Conservation (phyloP, 2,329 filamentous ascomycete species). For the Fonsecaea nubica region DNA sequence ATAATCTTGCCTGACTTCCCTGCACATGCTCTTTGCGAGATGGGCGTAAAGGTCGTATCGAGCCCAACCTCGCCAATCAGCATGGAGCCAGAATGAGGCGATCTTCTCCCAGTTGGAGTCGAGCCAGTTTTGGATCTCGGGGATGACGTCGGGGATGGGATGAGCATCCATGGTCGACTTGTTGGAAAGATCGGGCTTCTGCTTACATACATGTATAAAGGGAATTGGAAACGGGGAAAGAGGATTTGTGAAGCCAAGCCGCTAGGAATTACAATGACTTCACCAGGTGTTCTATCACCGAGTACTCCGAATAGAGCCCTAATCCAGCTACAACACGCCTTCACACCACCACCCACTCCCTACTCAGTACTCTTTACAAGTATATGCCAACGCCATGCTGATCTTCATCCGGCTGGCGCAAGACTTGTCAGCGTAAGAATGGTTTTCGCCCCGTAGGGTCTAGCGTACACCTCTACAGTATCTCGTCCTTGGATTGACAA, state of each 20-base stretch:
- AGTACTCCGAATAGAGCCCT: background rate
- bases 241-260: background rate
- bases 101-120: constrained; percentile 1
- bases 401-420: background rate
- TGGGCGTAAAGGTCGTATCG: background rate
- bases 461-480: background rate
- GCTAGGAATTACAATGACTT: background rate
- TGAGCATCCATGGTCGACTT: background rate
- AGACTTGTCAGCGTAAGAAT: too few relatives aligned
- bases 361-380: background rate
- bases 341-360: background rate
- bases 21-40: background rate
- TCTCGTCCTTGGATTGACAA: background rate
- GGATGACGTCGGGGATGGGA: background rate
- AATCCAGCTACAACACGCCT: background rate
- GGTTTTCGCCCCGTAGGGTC: too few relatives aligned
- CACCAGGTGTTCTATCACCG: too few relatives aligned
- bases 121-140: background rate
- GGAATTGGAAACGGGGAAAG: too few relatives aligned
- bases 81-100: background rate
- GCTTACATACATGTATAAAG: background rate
- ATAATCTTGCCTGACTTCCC: background rate
- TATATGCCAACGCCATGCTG: background rate
- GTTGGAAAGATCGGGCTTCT: background rate
- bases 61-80: background rate